A percentile compares a stretch with the other conserved stretches of the same genome.
phyloP scores from a whole-genome alignment of 2,329 filamentous ascomycete species.

The Xylariaceae sp. region DNA sequence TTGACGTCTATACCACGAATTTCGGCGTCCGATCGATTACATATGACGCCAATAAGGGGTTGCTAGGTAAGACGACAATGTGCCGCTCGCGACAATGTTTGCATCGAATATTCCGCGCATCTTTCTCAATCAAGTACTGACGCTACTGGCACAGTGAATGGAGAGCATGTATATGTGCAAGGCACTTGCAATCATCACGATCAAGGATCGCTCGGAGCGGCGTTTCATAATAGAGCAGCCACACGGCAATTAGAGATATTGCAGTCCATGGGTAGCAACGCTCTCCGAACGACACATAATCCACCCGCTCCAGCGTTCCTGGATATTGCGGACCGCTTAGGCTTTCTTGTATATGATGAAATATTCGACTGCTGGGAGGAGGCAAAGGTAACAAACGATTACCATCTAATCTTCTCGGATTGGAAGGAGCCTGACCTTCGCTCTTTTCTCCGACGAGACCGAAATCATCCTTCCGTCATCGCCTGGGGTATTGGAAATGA shows the following conservation, averaged over 20 bases:
- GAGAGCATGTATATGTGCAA: constrained; percentile 39
- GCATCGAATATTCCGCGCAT: too few relatives aligned
- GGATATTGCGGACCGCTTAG: constrained; percentile 45
- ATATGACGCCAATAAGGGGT: constrained; percentile 38
- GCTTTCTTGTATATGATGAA: constrained; percentile 50
- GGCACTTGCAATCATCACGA: constrained; percentile 51
- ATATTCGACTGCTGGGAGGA: constrained; percentile 50
- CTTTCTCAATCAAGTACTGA: too few relatives aligned
- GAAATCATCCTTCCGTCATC: constrained; percentile 51
- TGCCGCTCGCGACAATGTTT: not conserved
- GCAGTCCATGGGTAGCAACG: constrained; percentile 46
- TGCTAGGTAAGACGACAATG: constrained; percentile 21
- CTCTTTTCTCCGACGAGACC: constrained; percentile 48
- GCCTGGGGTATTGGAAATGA: constrained; percentile 54
- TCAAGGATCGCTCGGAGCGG: constrained; percentile 45
- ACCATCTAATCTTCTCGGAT: constrained; percentile 47
- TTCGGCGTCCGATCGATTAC: constrained; percentile 47
- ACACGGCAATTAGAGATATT: constrained; percentile 48
- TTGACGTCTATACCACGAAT: constrained; percentile 45
- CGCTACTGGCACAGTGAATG: constrained; percentile 35
- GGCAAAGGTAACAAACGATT: constrained; percentile 46
- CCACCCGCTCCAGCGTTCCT: constrained; percentile 49
- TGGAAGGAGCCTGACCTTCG: constrained; percentile 53
- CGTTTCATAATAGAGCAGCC: constrained; percentile 46
- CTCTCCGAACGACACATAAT: constrained; percentile 50